Percentiles rank a stretch among this genome's conserved stretches.
Evolutionary conservation across 805 yeast species (phyloP).

Genomic region (Yamadazyma ubonensis): DNA sequence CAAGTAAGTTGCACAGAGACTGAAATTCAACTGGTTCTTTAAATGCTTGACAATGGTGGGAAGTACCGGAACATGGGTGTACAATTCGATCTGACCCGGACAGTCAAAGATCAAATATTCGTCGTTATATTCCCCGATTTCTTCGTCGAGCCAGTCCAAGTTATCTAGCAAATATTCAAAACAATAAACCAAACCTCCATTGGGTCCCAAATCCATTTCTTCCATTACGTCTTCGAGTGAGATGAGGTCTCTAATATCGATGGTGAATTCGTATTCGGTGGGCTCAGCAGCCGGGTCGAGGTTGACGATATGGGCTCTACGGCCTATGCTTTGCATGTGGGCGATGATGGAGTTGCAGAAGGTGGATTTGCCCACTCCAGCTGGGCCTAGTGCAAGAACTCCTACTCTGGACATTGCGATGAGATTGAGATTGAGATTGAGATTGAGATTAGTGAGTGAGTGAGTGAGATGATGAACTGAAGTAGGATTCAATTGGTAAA

Average conservation of each 20-base stretch:
- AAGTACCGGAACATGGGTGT: slow-evolving; percentile 90
- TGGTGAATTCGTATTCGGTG: slow-evolving; percentile 83
- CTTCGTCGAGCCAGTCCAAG: slow-evolving; percentile 96
- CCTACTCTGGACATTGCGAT: slow-evolving; percentile 92
- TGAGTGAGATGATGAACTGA: too few species aligned
- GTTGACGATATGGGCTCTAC: slow-evolving; percentile 92
- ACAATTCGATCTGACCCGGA: slow-evolving; percentile 95
- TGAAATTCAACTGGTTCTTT: slow-evolving; percentile 75
- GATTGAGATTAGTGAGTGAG: too few species aligned
- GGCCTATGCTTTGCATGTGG: slow-evolving; percentile 85
- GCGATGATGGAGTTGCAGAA: slow-evolving; percentile 86
- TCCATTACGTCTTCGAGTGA: slow-evolving; percentile 94
- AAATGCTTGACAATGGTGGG: slow-evolving; percentile 88
- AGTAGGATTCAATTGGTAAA: too few species aligned
- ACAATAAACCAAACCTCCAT: slow-evolving; percentile 91
- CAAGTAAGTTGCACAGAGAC: slow-evolving; percentile 87
- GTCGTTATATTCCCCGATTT: slow-evolving; percentile 92
- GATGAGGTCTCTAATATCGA: slow-evolving; percentile 87
- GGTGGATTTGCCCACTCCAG: slow-evolving; percentile 94
- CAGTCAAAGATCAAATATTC: slow-evolving; percentile 94
- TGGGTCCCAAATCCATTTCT: slow-evolving; percentile 89
- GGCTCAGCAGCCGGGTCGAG: slow-evolving; percentile 98
- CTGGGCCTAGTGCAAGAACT: slow-evolving; percentile 91
- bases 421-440: slow-evolving; percentile 41
- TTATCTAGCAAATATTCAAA: slow-evolving; percentile 88